These are phyloP conservation scores for Gossypium gossypioides DNA, from an alignment of 441 rosid species.

Conservation along the genomic window DNA sequence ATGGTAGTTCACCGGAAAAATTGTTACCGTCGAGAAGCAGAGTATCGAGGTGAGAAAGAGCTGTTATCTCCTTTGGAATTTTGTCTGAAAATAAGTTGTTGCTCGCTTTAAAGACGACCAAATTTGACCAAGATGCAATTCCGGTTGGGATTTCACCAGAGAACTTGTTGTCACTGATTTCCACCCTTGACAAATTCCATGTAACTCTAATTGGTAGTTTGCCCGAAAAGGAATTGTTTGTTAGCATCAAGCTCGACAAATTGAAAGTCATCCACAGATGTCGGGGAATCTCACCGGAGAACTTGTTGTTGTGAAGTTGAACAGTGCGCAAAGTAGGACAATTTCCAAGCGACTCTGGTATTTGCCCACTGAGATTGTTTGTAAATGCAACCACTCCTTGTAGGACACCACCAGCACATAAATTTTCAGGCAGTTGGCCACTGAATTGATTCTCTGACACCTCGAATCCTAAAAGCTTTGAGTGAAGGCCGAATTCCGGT, in stretches of 20 bases:
- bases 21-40: conserved; percentile 47
- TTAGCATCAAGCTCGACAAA: conserved; percentile 41
- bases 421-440: conserved; percentile 55
- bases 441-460: conserved; percentile 49
- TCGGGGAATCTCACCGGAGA: conserved; percentile 64
- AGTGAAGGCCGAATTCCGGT: conserved; percentile 53
- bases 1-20: conserved; percentile 58
- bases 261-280: conserved; percentile 56
- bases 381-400: conserved; percentile 44
- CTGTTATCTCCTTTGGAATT: conserved; percentile 49
- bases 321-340: conserved; percentile 42
- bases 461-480: conserved; percentile 46
- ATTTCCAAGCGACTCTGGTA: conserved; percentile 58
- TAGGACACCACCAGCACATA: conserved; percentile 56
- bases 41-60: conserved; percentile 30
- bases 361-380: conserved; percentile 55
- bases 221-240: conserved; percentile 62
- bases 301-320: conserved; percentile 52
- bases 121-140: conserved; percentile 44
- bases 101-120: conserved; percentile 49
- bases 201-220: conserved; percentile 45
- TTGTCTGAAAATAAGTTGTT: conserved; percentile 58
- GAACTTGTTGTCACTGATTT: conserved; percentile 57
- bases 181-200: conserved; percentile 56
- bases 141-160: conserved; percentile 57